Evolutionary conservation across 306 rosid genomes (phyloP), one percentile per base, ranked within the genome.

Genomic region (Bauhinia variegata): DNA sequence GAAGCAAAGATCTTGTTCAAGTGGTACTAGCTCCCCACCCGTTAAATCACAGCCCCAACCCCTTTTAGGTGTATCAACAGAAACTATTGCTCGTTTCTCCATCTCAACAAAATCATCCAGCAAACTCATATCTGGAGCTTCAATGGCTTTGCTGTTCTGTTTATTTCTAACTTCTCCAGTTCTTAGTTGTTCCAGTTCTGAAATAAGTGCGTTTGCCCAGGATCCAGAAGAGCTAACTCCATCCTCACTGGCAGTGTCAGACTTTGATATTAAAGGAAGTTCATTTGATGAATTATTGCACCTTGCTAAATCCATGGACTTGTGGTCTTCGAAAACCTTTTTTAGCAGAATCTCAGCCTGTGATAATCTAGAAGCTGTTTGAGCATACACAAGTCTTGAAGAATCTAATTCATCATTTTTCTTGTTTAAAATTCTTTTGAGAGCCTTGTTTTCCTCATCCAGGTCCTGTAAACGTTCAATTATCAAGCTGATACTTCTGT

Each of bases 361-460:
- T 36, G 86, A 77, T 33, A 86, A 84, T 70, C 86, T 78, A 60
- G 87, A 87, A 79, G 83, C 87, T 67, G 82, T 73, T 67, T 70
- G 82, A 67, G 65, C 75, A 71, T 84, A 74, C 77, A 71, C 75
- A 32, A 70, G 17, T 52, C 83, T 88, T 6, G 88, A 83, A 66
- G 86, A 75, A 51, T 81, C 84, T 54, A 79, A 78, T 58, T 87
- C 87, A 7, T 76, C 48, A 73, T 65, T 82, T 62, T 75, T 85
- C 61, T 61, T 71, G 61, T 57, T 76, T 62, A 90, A 71, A 38
- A 82, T 75, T 58, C 79, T 83, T 47, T 79, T 83, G 18, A 85
- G 86, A 61, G 85, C 88, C 73, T 76, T 84, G 84, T 87, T 90
- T 76, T 90, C 95, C 65, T 85, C 96, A 72, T 87, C 92, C 68